Evolutionary conservation across 2,329 filamentous ascomycete species (phyloP), one percentile per base, ranked within the genome.

Genomic region (Penicillium glabrum): DNA sequence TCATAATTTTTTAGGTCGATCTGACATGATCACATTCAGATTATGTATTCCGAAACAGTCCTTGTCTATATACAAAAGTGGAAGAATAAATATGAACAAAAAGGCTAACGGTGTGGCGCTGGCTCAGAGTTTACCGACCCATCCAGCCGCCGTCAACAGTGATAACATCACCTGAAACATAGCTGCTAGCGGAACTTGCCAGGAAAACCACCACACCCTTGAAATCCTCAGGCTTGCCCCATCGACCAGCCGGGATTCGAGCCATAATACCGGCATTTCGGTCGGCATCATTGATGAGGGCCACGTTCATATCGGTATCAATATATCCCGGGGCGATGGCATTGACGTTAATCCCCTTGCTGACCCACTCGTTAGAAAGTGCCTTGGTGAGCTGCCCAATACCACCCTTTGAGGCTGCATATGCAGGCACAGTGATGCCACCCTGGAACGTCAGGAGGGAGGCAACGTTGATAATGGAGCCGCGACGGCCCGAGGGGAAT

Each of bases 141-240:
- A 96, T 96, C 91, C 91, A 96, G 11, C 92, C 92, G 8, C 92
- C 92, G 75, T 96, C 93, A 46, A 96, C 90, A 26, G 89, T 88
- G 64, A 96, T 70, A 5, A 91, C 80, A 75, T 96, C 90, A 0
- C 92, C 92, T 63, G 84, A 91, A 37, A 96, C 88, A 77, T 96
- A 96, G 10, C 80, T 84, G 70, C 89, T 90, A n/a, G 88, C 89
- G 70, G 78, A 82, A 67, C 89, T 89, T 1, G 90, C 90, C 61
- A 96, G 76, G 68, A 86, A 96, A 27, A 96, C 88, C 0, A 88
- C 83, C 0, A 85, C 87, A 0, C 91, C 92, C 79, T 93, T 93
- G 73, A 96, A 96, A 67, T 97, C 93, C 26, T 96, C 91, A 0
- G 91, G 89, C 11, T 73, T 81, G 0, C 91, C 92, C 91, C 92